phyloP scores from a whole-genome alignment of 2,329 filamentous ascomycete species.

The Colletotrichum tropicicola region DNA sequence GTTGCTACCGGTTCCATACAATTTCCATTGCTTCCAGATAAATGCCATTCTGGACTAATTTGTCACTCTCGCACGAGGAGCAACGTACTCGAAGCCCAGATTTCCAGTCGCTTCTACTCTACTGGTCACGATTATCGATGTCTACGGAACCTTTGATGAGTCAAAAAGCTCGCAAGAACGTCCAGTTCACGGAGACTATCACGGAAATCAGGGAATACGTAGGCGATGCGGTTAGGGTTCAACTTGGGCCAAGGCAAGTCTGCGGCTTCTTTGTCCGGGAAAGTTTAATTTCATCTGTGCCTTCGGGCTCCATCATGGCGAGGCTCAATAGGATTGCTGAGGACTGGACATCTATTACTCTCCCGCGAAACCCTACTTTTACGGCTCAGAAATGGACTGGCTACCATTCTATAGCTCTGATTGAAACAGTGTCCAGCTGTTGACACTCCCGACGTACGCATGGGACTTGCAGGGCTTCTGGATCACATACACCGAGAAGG shows the following conservation, averaged over 20 bases:
- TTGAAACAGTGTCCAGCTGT: neutral
- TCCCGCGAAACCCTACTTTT: neutral
- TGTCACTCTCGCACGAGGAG: conserved; percentile 42
- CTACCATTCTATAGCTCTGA: neutral
- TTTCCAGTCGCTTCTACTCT: conserved; percentile 4
- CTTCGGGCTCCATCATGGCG: neutral
- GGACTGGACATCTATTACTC: no score
- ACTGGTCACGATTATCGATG: neutral
- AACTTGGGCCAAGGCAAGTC: conserved; percentile 75
- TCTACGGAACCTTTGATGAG: neutral
- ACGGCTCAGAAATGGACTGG: conserved; percentile 2
- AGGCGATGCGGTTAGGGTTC: conserved; percentile 67
- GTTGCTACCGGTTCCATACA: conserved; percentile 45
- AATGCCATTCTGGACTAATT: conserved; percentile 57
- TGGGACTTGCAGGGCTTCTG: conserved; percentile 19
- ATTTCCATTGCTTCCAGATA: conserved; percentile 47
- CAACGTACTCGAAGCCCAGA: conserved; percentile 1
- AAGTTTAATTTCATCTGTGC: neutral
- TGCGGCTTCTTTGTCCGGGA: conserved; percentile 64
- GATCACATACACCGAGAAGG: conserved; percentile 8
- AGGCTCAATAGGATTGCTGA: no score
- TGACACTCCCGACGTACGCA: conserved; percentile 1
- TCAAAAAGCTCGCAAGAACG: neutral
- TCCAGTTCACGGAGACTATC: conserved; percentile 49
- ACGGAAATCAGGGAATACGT: conserved; percentile 36